Base-by-base conservation (phyloP, 1,284 basidiomycete species). In the Taiwanofungus camphoratus region DNA sequence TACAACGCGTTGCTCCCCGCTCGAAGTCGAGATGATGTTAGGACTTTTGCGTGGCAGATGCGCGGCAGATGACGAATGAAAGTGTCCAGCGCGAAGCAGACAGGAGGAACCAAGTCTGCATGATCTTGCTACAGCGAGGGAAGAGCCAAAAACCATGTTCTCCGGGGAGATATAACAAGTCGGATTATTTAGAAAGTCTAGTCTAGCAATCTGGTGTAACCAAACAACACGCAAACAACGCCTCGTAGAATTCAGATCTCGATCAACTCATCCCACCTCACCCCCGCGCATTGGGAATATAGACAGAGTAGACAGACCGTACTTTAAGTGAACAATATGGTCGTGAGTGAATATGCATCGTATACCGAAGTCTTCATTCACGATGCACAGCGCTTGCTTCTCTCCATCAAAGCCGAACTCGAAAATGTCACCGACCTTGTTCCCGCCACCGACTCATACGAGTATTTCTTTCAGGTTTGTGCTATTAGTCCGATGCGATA, bases 361-460 rank as follows among this genome's bases (percentile, higher is more conserved):
- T n/a, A 4, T 20, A 11, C 30, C 22, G 20, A 7, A 16, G 5
- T 32, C 11, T 39, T 4, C n/a, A 29, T 18, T 38, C 18, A 41
- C 12, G 22, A 8, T 26, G 34, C 24, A 36, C 11, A 12, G 77
- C 68, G 69, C 41, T 69, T 88, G 6, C 65, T 70, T 49, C 70
- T 88, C 15, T 82, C 79, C 32, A 85, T 87, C 59, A 80, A 81
- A 63, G 87, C 86, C 20, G 82, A 86, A 4, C 71, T 90, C 34
- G 84, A 89, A 58, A 83, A 85, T 52, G 77, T 89, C 48, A 83
- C 83, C 12, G 69, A 77, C 56, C 66, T 90, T 19, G 64, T 66
- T 33, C 87, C 87, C 18, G 70, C 72, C 7, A 63, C 70, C 4
- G 71, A 79, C 27, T 73, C 80, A 49, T 90, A 85, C 51, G 82